A percentile compares a stretch with the other conserved stretches of the same genome.
Conservation (phyloP, 2,329 filamentous ascomycete genomes). For the Beauveria caledonica region DNA sequence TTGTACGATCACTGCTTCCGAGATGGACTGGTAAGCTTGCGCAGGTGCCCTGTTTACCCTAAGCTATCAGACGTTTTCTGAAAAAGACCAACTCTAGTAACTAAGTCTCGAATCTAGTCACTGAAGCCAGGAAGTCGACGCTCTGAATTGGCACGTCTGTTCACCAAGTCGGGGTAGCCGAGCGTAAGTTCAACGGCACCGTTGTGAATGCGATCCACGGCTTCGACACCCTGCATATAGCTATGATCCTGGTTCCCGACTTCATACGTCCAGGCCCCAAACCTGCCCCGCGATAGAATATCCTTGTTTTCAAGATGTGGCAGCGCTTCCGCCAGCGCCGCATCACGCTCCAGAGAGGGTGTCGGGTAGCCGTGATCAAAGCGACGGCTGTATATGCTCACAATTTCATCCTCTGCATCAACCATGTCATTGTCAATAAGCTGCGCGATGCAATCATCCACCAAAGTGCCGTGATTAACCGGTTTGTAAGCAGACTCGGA, state of each 20-base stretch:
- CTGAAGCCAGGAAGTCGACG: neutral
- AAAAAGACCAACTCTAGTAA: no score
- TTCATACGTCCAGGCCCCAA: conserved; percentile 90
- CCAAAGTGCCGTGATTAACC: conserved; percentile 67
- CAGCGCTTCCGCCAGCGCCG: conserved; percentile 74
- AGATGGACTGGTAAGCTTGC: no score
- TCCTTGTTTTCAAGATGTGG: conserved; percentile 75
- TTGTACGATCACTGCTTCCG: no score
- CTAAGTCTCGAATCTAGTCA: no score
- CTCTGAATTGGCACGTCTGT: conserved; percentile 54
- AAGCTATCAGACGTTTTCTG: no score
- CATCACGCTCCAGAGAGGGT: conserved; percentile 79
- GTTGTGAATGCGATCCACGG: conserved; percentile 80
- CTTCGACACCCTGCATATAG: conserved; percentile 92
- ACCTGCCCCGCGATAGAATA: conserved; percentile 84
- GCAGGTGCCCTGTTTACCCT: no score
- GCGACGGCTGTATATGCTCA: conserved; percentile 86
- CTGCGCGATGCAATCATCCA: conserved; percentile 76
- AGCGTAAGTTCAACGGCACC: conserved; percentile 85
- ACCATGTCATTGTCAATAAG: conserved; percentile 86
- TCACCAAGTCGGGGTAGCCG: conserved; percentile 96
- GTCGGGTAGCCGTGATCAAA: conserved; percentile 95
- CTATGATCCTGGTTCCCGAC: conserved; percentile 23
- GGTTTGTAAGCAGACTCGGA: conserved; percentile 88
- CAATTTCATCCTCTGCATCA: conserved; percentile 77